Conservation (phyloP, 257 asterid species). For the Parsonsia alboflavescens region DNA sequence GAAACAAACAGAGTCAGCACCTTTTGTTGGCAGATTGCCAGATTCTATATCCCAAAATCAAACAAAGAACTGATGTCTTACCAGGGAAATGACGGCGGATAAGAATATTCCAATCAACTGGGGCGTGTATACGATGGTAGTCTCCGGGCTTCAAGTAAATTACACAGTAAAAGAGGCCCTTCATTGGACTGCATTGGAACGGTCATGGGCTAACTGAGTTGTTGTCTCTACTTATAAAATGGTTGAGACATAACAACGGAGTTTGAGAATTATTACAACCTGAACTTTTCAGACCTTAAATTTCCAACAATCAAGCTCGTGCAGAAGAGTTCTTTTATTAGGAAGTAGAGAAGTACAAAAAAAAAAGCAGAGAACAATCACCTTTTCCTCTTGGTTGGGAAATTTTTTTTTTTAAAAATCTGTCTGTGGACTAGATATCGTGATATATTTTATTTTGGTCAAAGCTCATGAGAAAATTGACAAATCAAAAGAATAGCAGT, state of each 20-base stretch:
- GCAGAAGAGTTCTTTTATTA: not conserved
- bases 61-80: slow-evolving; percentile 16
- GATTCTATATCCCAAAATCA: not conserved
- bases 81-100: slow-evolving; percentile 88
- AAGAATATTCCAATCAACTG: slow-evolving; percentile 82
- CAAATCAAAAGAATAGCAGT: not conserved
- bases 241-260: not conserved
- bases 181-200: slow-evolving; percentile 58
- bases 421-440: not conserved
- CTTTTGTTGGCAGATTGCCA: not conserved
- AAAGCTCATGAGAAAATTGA: not conserved
- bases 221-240: slow-evolving; percentile 1
- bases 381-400: not conserved
- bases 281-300: not conserved
- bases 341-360: not conserved
- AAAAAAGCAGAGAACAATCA: not conserved
- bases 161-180: slow-evolving; percentile 92
- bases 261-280: not conserved
- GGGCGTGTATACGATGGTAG: slow-evolving; percentile 95
- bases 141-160: slow-evolving; percentile 96
- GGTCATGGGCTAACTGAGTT: slow-evolving; percentile 1
- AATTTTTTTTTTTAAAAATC: too few species aligned
- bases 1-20: not conserved
- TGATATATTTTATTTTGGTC: not conserved
- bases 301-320: not conserved